Percentiles rank a stretch among this genome's conserved stretches.
Evolutionary conservation across 2,329 filamentous ascomycete genomes (phyloP).

Genomic region (Hirsutella rhossiliensis): DNA sequence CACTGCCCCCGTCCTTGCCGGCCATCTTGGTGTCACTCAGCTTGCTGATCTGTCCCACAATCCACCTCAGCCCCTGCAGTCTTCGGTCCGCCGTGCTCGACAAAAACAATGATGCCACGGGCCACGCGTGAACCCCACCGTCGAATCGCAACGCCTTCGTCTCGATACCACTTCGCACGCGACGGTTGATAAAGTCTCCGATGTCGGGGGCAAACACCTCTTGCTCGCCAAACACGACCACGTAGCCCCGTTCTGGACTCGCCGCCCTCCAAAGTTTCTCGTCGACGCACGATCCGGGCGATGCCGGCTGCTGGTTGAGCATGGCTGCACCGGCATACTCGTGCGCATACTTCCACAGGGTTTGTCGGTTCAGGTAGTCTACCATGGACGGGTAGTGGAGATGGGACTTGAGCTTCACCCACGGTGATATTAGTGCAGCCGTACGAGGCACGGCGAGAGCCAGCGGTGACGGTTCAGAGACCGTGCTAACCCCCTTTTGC

Average conservation of each 20-base stretch:
- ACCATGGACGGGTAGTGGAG: slow-evolving; percentile 57
- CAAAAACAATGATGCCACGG: slow-evolving; percentile 54
- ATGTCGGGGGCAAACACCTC: slow-evolving; percentile 69
- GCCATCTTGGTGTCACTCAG: slow-evolving; percentile 10
- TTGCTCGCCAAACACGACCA: slow-evolving; percentile 61
- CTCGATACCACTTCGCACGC: slow-evolving; percentile 39
- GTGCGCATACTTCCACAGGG: slow-evolving; percentile 55
- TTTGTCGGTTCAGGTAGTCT: slow-evolving; percentile 61
- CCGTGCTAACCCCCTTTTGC: slow-evolving; percentile 6
- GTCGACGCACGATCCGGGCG: slow-evolving; percentile 60
- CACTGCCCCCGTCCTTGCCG: slow-evolving; percentile 6
- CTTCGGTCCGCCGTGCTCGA: slow-evolving; percentile 35
- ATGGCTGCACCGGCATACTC: slow-evolving; percentile 46
- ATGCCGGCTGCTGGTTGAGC: slow-evolving; percentile 28
- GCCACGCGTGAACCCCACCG: slow-evolving; percentile 72
- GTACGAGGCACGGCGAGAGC: slow-evolving; percentile 28
- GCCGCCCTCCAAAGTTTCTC: slow-evolving; percentile 53
- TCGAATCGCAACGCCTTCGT: slow-evolving; percentile 48
- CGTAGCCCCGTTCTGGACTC: slow-evolving; percentile 53
- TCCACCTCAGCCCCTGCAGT: slow-evolving; percentile 35
- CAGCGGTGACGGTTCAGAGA: slow-evolving; percentile 7
- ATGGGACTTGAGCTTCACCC: slow-evolving; percentile 60
- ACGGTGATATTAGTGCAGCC: slow-evolving; percentile 67
- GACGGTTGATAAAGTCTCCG: slow-evolving; percentile 40
- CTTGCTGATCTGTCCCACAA: slow-evolving; percentile 25